phyloP scores from a whole-genome alignment of 179 eudicot genomes.

The Dionaea muscipula region DNA sequence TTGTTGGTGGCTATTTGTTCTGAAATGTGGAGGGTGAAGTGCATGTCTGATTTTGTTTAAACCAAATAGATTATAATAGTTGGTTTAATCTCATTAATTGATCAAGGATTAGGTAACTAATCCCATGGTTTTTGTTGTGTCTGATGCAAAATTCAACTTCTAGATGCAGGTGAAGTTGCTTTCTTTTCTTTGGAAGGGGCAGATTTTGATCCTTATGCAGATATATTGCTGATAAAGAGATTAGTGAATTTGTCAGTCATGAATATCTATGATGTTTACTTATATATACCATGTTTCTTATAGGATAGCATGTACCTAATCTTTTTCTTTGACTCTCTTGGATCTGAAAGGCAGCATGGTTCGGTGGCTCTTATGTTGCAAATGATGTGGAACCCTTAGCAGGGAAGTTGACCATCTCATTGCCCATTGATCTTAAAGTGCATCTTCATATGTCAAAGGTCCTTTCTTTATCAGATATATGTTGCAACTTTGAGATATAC shows the following conservation, averaged over 20 bases:
- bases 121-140: too few species aligned
- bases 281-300: background rate
- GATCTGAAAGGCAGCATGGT: constrained; percentile 65
- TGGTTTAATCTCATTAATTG: too few species aligned
- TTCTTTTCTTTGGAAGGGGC: constrained; percentile 48
- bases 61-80: too few species aligned
- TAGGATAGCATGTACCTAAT: too few species aligned
- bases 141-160: too few species aligned
- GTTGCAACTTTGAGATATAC: too few species aligned
- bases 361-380: constrained; percentile 62
- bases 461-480: background rate
- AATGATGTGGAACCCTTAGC: constrained; percentile 27
- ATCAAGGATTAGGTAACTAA: too few species aligned
- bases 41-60: too few species aligned
- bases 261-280: constrained; percentile 6
- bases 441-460: constrained; percentile 71
- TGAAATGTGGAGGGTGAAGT: too few species aligned
- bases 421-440: constrained; percentile 42
- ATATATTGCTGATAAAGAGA: constrained; percentile 41
- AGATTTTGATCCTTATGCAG: constrained; percentile 21
- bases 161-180: constrained; percentile 48
- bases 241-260: constrained; percentile 59
- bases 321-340: constrained; percentile 5
- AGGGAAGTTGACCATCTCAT: constrained; percentile 50
- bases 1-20: too few species aligned